Evolutionary conservation across 805 yeast species (phyloP), one percentile per base, ranked within the genome.

Genomic region (Wickerhamiella azyma): DNA sequence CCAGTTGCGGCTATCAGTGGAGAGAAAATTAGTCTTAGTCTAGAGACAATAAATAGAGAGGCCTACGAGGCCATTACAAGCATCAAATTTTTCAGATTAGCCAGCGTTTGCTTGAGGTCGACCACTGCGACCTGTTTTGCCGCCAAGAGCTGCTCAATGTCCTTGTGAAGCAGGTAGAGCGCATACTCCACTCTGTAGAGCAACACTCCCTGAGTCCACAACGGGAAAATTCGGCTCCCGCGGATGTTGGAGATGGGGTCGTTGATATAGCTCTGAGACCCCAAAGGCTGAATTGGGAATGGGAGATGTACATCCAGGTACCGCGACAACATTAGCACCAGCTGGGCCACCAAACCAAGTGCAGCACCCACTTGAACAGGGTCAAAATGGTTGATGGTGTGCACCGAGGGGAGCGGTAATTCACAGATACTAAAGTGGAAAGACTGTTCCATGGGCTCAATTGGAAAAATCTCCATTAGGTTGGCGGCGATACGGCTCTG

Each of bases 1-100:
- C 86, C 32, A 80, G 77, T 52, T 92, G 98, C 69, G 84, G 85
- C 42, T 75, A 85, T 59, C 94, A 89, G 65, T 92, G 98, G 98
- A 81, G 95, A 66, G 98, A 92, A 58, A 92, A 92, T 58, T 92
- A 59, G 53, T 47, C 9, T 14, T n/a, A n/a, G n/a, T n/a, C n/a
- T n/a, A n/a, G n/a, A n/a, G n/a, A 17, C 13, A 17, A 17, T 17
- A 38, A 26, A 29, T 10, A 28, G 18, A 21, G 24, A 17, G 4
- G n/a, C 26, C 6, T n/a, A 35, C 7, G 19, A 36, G 21, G 55
- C 51, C 9, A 60, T 39, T 9, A 62, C 66, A 19, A 62, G 52
- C 41, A 61, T 45, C 16, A 61, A 48, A 40, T 62, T 62, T 47
- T 64, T 63, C 33, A 66, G 52, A 45, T 65, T 65, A 2, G 66